Percentiles rank a stretch among this genome's conserved stretches.
phyloP scores from a whole-genome alignment of 2,329 filamentous ascomycete genomes.

The Clonostachys sp. region DNA sequence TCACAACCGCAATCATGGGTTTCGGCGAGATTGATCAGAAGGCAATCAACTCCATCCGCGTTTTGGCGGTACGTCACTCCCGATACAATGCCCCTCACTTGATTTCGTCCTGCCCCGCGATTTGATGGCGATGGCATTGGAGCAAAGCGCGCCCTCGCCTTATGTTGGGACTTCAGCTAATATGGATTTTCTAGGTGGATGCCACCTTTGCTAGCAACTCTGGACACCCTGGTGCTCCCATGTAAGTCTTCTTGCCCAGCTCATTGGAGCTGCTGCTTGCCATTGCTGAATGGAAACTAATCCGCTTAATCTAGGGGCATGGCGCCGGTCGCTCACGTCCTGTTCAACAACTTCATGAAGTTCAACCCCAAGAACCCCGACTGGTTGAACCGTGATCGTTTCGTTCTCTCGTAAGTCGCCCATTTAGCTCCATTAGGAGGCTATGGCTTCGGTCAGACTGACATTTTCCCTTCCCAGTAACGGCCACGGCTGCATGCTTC shows the following conservation, averaged over 20 bases:
- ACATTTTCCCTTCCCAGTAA: slow-evolving; percentile 53
- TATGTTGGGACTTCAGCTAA: too few relatives aligned
- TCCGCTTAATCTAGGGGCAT: slow-evolving; percentile 52
- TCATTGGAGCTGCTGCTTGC: neutral
- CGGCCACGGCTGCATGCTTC: slow-evolving; percentile 98
- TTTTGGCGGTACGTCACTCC: slow-evolving; percentile 75
- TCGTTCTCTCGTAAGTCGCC: slow-evolving; percentile 89
- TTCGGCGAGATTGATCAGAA: slow-evolving; percentile 84
- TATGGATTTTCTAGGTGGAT: slow-evolving; percentile 68
- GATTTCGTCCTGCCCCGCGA: neutral
- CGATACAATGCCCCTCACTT: slow-evolving; percentile 6
- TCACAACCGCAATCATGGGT: slow-evolving; percentile 63
- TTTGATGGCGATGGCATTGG: neutral
- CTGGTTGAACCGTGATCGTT: slow-evolving; percentile 96
- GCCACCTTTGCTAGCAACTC: slow-evolving; percentile 94
- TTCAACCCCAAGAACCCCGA: slow-evolving; percentile 99
- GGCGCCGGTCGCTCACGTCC: slow-evolving; percentile 92
- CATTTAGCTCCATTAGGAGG: neutral
- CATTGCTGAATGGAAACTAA: slow-evolving; percentile 18
- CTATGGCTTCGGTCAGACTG: neutral
- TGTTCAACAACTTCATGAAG: slow-evolving; percentile 98
- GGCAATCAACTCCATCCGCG: slow-evolving; percentile 97
- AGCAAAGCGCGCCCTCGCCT: too few relatives aligned
- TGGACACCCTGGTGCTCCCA: slow-evolving; percentile 96
- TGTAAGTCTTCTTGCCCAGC: slow-evolving; percentile 47